Evolutionary conservation across 306 rosid species (phyloP), one percentile per base, ranked within the genome.

Genomic region (Corylus avellana): DNA sequence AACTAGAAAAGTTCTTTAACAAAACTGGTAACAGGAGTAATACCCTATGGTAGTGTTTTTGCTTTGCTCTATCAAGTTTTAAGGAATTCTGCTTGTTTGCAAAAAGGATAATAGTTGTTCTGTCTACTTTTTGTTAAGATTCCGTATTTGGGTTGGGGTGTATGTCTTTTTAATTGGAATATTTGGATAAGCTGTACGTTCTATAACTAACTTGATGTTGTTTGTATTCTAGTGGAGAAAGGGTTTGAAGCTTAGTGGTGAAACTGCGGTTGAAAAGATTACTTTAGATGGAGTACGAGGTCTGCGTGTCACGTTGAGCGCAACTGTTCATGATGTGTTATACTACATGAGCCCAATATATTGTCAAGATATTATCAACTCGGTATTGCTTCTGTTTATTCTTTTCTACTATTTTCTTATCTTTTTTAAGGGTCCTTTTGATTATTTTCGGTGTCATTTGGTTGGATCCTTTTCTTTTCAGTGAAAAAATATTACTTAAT

Each of bases 291-390:
- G 99, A 88, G 97, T 95, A 55, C 91, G 93, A 75, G 99, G 97
- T 63, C 81, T 95, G 87, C 99, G 99, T 75, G 98, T 91, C 80
- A 95, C 76, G 70, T 86, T 95, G 78, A 89, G 98, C 72, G 99
- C 99, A 48, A 95, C 99, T 76, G 98, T 89, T 87, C 99, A 93
- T 86, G 99, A 95, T 82, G 97, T 95, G 70, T 69, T 95, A 78
- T 95, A 91, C 91, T 95, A 95, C 87, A 95, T 95, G 99, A 95
- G 99, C 92, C 98, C 98, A 80, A 95, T 95, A 78, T 95, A 95
- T 81, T 95, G 99, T 85, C 98, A 95, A 84, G 96, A 90, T 79
- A 95, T 95, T 69, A 87, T 95, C 80, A 84, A 95, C 82, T 84
- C 98, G 91, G 99, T 95, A 93, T 75, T 29, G 71, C 63, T 73